Conservation (phyloP, 2,329 filamentous ascomycete species). For the Aspergillus sojae region DNA sequence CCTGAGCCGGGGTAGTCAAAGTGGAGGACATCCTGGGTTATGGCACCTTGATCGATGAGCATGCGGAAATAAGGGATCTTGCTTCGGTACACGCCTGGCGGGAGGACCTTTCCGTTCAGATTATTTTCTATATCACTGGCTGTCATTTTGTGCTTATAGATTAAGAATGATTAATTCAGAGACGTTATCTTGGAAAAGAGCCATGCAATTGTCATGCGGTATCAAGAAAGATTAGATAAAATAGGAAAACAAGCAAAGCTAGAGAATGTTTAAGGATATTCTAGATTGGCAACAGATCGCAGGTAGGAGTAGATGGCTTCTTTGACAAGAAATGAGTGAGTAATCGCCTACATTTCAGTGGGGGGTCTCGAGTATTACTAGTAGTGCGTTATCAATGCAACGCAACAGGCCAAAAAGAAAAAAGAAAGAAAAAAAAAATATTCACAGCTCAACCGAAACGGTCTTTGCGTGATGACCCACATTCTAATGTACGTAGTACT, state of each 20-base stretch:
- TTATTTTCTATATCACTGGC: neutral
- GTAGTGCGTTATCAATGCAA: neutral
- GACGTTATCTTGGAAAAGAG: neutral
- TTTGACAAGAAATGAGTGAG: neutral
- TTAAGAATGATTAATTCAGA: neutral
- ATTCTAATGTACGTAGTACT: neutral
- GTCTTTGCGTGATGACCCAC: neutral
- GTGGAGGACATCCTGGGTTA: constrained; percentile 30
- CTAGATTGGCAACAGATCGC: neutral
- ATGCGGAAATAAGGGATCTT: constrained; percentile 6
- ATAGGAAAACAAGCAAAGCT: neutral
- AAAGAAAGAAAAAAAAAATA: neutral
- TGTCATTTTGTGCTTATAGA: neutral
- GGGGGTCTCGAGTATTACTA: neutral
- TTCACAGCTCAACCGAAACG: neutral
- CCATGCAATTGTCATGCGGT: neutral
- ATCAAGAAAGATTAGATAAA: neutral
- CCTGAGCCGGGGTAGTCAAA: constrained; percentile 47
- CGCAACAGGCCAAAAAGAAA: neutral
- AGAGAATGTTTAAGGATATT: neutral
- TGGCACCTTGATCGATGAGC: constrained; percentile 8
- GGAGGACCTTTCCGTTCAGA: neutral
- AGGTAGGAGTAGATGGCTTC: neutral
- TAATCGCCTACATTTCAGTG: neutral
- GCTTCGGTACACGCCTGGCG: neutral